These are phyloP conservation scores for Ceriops zippeliana DNA, from an alignment of 345 rosid species.

Conservation along the genomic window DNA sequence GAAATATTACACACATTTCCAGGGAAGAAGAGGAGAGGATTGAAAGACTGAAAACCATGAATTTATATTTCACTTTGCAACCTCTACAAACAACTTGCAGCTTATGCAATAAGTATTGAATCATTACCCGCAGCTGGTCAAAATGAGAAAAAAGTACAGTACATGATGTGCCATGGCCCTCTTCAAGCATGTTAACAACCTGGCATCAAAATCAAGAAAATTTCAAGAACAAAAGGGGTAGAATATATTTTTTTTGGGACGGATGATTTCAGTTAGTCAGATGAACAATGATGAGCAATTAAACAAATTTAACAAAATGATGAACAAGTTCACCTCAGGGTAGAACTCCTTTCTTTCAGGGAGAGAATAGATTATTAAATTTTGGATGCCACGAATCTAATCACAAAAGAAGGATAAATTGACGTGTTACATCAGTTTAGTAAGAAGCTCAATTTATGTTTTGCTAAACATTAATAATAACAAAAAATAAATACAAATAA, in stretches of 20 bases:
- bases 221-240: not conserved
- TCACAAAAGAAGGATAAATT: constrained; percentile 13
- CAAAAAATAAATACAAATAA: not conserved
- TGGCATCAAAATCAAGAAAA: constrained; percentile 31
- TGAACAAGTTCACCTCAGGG: constrained; percentile 57
- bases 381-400: constrained; percentile 85
- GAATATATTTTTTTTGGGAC: not conserved
- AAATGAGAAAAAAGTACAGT: constrained; percentile 71
- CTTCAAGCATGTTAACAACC: constrained; percentile 89
- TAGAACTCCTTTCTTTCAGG: constrained; percentile 94
- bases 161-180: constrained; percentile 59
- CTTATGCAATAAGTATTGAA: not conserved
- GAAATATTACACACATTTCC: too few species aligned
- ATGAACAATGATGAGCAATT: not conserved
- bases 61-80: not conserved
- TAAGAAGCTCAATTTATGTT: not conserved
- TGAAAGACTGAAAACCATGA: too few species aligned
- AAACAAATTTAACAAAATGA: constrained; percentile 4
- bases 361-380: constrained; percentile 77
- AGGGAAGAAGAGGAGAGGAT: too few species aligned
- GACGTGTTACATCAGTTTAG: not conserved
- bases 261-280: not conserved
- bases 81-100: not conserved
- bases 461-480: not conserved
- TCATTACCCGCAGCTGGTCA: constrained; percentile 65